Base-by-base conservation (phyloP, 805 yeast genomes). In the Saccharomycopsis sp. region DNA sequence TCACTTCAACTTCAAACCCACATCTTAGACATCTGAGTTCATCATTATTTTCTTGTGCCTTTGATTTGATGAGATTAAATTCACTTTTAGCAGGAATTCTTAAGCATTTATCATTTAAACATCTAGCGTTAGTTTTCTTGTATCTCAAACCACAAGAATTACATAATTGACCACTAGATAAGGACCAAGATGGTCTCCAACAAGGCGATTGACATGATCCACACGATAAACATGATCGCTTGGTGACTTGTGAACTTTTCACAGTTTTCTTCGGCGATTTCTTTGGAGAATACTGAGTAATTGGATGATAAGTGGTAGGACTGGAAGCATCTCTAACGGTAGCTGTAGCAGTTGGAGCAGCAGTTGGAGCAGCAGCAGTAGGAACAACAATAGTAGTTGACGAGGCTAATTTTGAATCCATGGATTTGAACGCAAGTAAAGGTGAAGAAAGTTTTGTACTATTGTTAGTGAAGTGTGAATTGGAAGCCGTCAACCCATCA, bases 141-240 rank as follows among this genome's bases (percentile, higher is more conserved):
- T 85, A 90, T 53, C 98, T 72, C 56, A 90, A 69, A 1, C 98
- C 98, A 65, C 98, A 90, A 1, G 96, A 86, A 60, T 90, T 90
- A 68, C 98, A 90, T 54, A 90, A 72, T 66, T 89, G 97, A n/a
- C 97, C 97, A 51, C 84, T 87, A 53, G 79, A 70, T 22, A 79
- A 70, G 2, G 90, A 80, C 98, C 98, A 90, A 4, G 95, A 83
- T 1, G 98, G 98, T 59, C 98, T 76, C 98, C 98, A 90, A 63
- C 98, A 90, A 3, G 98, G 98, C 4, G 95, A 85, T 54, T 85
- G 93, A 45, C 80, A 82, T 1, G 93, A 78, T 4, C 88, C 87
- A 64, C 98, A 90, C 4, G 96, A 86, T 23, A 90, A 79, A 59
- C 98, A 90, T 43, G 73, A 74, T 53, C 95, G 72, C 57, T 52